Percentiles rank a stretch among this genome's conserved stretches.
These are phyloP conservation scores for Canna indica DNA, from an alignment of 176 grass and related monocot genomes.

Conservation along the genomic window DNA sequence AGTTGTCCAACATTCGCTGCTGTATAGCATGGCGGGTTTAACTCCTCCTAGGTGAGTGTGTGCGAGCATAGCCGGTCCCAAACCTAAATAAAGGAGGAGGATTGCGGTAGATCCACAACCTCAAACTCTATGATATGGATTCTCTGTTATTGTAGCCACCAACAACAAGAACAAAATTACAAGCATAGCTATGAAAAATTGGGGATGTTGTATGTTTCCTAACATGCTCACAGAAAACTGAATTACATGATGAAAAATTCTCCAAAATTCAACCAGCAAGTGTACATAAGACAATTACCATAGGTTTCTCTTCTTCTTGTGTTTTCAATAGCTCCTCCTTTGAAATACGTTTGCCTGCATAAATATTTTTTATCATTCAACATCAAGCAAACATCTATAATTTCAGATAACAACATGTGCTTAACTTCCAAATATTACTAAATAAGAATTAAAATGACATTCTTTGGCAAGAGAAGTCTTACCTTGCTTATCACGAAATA, in stretches of 20 bases:
- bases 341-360: slow-evolving; percentile 56
- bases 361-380: slow-evolving; percentile 2
- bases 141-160: too few species aligned
- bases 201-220: too few species aligned
- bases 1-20: too few species aligned
- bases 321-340: slow-evolving; percentile 68
- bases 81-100: too few species aligned
- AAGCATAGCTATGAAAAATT: too few species aligned
- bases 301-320: slow-evolving; percentile 68
- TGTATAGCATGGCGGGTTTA: too few species aligned
- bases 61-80: too few species aligned
- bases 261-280: background rate
- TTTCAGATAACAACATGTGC: background rate
- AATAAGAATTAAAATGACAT: background rate
- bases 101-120: too few species aligned
- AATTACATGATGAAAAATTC: background rate
- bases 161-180: background rate
- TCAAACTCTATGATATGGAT: too few species aligned
- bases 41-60: too few species aligned
- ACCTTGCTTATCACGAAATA: slow-evolving; percentile 81
- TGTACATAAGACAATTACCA: slow-evolving; percentile 39
- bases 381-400: background rate
- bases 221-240: background rate
- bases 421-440: background rate
- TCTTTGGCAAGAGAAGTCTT: background rate